These are phyloP conservation scores for Beauveria brongniartii DNA, from an alignment of 2,329 filamentous ascomycete genomes.

Conservation along the genomic window DNA sequence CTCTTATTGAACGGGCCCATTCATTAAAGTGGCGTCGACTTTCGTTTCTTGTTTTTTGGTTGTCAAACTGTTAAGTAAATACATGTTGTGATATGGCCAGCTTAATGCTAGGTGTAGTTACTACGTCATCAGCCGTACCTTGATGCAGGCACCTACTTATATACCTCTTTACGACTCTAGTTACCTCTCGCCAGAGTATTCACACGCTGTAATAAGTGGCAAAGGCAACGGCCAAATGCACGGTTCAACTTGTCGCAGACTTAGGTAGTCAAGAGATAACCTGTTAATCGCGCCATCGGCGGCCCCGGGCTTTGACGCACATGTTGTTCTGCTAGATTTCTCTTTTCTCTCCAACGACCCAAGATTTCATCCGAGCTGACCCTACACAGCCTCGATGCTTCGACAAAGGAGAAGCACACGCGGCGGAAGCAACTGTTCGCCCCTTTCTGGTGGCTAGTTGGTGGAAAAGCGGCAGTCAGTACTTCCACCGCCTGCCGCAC, in stretches of 20 bases:
- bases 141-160: no score
- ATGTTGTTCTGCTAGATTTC: not conserved
- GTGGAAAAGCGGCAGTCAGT: no score
- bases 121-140: not conserved
- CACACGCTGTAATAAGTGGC: not conserved
- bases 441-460: no score
- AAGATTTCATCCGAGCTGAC: not conserved
- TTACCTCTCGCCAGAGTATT: not conserved
- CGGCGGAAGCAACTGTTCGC: not conserved
- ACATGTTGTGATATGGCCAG: no score
- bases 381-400: not conserved
- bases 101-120: not conserved
- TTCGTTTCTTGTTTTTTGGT: not conserved
- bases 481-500: no score
- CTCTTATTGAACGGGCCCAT: not conserved
- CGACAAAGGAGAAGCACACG: not conserved
- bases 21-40: not conserved
- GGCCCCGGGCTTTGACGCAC: not conserved
- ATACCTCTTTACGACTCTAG: not conserved
- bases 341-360: not conserved
- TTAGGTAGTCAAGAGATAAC: not conserved
- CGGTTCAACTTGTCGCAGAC: not conserved
- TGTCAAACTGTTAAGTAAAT: not conserved
- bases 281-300: not conserved
- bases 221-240: not conserved